Evolutionary conservation across 2,329 filamentous ascomycete genomes (phyloP), one percentile per base, ranked within the genome.

Genomic region (Colletotrichum tanaceti): DNA sequence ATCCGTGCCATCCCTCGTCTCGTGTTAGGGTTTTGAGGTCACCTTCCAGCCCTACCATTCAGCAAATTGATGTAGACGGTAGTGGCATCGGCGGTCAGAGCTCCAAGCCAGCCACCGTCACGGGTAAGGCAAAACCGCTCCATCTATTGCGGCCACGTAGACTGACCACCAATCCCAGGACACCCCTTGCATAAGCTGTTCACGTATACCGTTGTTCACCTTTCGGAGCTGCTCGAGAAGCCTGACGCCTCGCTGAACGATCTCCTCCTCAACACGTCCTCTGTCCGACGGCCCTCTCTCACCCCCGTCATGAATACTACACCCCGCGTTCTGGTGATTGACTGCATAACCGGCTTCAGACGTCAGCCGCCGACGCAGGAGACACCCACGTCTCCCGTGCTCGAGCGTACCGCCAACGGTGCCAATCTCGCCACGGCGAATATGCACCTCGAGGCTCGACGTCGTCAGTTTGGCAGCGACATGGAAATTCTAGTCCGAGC

Each of bases 401-500:
- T 80, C 13, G 78, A 80, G 61, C 78, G 79, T 14, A 70, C 77
- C 20, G 75, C 73, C 39, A 77, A 78, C 65, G 76, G 76, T 57
- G 79, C 78, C 70, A 81, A 81, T 72, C 79, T 79, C 35, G 81
- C 84, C 2, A 81, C 82, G 18, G 79, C 81, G 39, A 83, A 84
- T 73, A 88, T 88, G 85, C 84, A 85, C 72, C 82, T 86, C 46
- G 86, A 87, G 75, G 86, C 86, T 4, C 79, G 86, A 32, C 81
- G 85, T 68, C 81, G 89, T 28, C 86, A 89, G 46, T 87, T 87
- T 64, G 87, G 87, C 1, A 90, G 87, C 14, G 89, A 90, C 73
- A 82, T 91, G 75, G 91, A 93, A 77, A 85, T 94, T 10, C 79
- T 94, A 60, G 90, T 90, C 1, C 83, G 92, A 57, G 91, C 91